Evolutionary conservation across 352 stramenopile genomes (phyloP).

Genomic region (Thalassiosira mediterranea): DNA sequence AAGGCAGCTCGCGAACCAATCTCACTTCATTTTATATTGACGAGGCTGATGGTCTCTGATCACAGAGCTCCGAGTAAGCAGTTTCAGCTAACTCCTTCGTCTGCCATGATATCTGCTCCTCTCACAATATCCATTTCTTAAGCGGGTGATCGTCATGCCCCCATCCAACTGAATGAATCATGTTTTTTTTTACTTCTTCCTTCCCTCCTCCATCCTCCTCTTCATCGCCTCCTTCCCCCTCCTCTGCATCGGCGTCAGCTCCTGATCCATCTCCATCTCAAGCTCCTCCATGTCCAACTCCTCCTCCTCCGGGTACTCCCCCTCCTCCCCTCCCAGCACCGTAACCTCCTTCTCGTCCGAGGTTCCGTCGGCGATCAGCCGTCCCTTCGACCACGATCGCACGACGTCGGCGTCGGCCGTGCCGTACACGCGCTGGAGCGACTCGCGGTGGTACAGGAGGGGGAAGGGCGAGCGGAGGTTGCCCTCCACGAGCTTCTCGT

Average conservation of each 20-base stretch:
- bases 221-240: conserved; percentile 78
- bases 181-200: conserved; percentile 40
- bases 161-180: too few relatives aligned
- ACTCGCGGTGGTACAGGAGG: conserved; percentile 76
- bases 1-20: too few relatives aligned
- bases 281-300: conserved; percentile 62
- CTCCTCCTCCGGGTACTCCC: conserved; percentile 10
- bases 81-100: too few relatives aligned
- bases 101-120: too few relatives aligned
- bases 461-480: conserved; percentile 51
- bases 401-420: conserved; percentile 59
- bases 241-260: conserved; percentile 63
- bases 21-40: too few relatives aligned
- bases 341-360: conserved; percentile 34
- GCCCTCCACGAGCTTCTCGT: conserved; percentile 51
- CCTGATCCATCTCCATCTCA: conserved; percentile 64
- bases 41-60: too few relatives aligned
- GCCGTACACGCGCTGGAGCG: conserved; percentile 59
- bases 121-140: too few relatives aligned
- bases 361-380: conserved; percentile 48
- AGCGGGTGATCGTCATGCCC: too few relatives aligned
- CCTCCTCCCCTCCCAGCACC: conserved; percentile 48
- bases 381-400: conserved; percentile 70
- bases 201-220: conserved; percentile 61
- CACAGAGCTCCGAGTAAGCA: too few relatives aligned